Conservation (phyloP, 371 early-diverging fungal genomes). For the Dinochytrium kinnereticum region DNA sequence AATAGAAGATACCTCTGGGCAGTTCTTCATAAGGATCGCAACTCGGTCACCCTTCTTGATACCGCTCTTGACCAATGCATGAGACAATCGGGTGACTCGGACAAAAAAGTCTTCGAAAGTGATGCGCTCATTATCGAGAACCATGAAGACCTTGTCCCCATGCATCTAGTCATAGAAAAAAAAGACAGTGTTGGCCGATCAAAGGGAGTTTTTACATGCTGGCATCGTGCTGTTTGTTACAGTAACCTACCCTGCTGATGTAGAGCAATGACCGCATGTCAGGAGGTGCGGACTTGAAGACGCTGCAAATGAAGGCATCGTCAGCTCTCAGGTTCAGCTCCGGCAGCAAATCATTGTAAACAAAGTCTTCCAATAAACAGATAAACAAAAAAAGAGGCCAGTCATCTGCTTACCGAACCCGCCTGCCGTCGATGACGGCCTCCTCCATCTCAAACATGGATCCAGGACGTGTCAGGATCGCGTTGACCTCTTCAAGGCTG, state of each 20-base stretch:
- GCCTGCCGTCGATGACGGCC: not conserved
- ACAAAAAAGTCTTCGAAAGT: constrained; percentile 18
- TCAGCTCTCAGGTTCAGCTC: not conserved
- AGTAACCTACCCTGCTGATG: not conserved
- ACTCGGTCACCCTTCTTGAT: constrained; percentile 36
- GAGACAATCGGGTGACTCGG: constrained; percentile 9
- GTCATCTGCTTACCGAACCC: not conserved
- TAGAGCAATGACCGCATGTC: constrained; percentile 14
- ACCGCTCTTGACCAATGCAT: constrained; percentile 11
- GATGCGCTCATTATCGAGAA: constrained; percentile 4
- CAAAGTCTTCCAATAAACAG: not conserved
- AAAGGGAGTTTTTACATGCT: not conserved
- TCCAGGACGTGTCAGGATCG: not conserved
- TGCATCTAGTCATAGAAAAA: constrained; percentile 19
- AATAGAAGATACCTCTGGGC: constrained; percentile 21
- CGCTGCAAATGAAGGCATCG: constrained; percentile 1
- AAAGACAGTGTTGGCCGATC: too few relatives aligned
- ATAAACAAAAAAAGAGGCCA: not conserved
- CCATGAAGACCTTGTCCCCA: constrained; percentile 9
- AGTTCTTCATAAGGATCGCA: constrained; percentile 33
- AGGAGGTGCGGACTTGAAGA: constrained; percentile 23
- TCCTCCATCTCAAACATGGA: not conserved
- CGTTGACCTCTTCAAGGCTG: not conserved
- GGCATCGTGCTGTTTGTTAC: not conserved
- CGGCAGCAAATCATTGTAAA: too few relatives aligned